Percentiles rank a stretch among this genome's conserved stretches.
phyloP scores from a whole-genome alignment of 495 filamentous ascomycete genomes.

The Penicillium alfredii region DNA sequence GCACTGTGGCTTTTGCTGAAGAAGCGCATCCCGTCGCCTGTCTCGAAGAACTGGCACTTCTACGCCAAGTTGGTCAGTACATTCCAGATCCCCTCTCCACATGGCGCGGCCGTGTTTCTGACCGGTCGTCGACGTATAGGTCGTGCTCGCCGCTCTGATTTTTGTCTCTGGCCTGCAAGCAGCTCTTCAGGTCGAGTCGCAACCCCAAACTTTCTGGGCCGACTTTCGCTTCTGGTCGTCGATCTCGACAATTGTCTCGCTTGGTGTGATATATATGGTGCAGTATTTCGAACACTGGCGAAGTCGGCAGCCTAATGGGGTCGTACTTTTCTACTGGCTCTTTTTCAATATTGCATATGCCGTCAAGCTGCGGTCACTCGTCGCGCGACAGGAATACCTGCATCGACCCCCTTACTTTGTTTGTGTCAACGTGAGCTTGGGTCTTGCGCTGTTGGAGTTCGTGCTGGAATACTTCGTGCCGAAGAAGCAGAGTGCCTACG shows the following conservation, averaged over 20 bases:
- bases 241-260: conserved; percentile 67
- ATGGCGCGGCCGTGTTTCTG: no score
- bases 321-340: conserved; percentile 95
- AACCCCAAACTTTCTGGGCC: conserved; percentile 60
- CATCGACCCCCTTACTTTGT: conserved; percentile 69
- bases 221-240: conserved; percentile 93
- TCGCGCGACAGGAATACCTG: conserved; percentile 66
- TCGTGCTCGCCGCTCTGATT: conserved; percentile 62
- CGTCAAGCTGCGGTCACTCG: conserved; percentile 83
- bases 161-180: conserved; percentile 65
- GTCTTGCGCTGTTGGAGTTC: conserved; percentile 69
- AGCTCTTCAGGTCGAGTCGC: conserved; percentile 67
- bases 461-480: conserved; percentile 82
- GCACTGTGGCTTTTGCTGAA: conserved; percentile 73
- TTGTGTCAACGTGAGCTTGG: conserved; percentile 67
- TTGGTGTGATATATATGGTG: conserved; percentile 73
- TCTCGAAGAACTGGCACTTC: conserved; percentile 91
- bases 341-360: conserved; percentile 74
- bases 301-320: conserved; percentile 82
- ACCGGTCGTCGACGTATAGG: no score
- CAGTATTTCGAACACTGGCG: conserved; percentile 92
- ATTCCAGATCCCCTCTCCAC: conserved; percentile 6
- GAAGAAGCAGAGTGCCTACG: conserved; percentile 80
- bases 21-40: conserved; percentile 52
- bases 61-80: conserved; percentile 76